phyloP scores from a whole-genome alignment of 805 yeast species.

The Candida insectalens region DNA sequence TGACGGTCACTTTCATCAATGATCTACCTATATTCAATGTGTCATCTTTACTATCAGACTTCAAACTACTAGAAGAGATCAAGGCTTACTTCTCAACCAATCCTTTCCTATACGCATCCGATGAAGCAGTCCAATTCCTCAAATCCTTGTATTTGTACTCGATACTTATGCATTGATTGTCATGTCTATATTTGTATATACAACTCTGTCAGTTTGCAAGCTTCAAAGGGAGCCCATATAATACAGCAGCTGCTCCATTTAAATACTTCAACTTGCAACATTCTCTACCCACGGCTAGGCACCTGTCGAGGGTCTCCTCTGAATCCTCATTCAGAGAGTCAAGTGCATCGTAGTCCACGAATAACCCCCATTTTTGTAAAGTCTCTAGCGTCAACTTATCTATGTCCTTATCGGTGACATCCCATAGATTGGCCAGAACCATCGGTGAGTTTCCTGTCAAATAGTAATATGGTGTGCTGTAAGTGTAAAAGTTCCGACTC shows the following conservation, averaged over 20 bases:
- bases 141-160: too few relatives aligned
- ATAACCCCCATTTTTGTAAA: constrained; percentile 59
- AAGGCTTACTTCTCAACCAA: too few relatives aligned
- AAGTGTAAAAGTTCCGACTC: constrained; percentile 56
- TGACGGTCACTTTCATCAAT: too few relatives aligned
- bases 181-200: too few relatives aligned
- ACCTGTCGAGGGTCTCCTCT: constrained; percentile 33
- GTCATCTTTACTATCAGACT: too few relatives aligned
- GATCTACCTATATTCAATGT: too few relatives aligned
- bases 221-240: constrained; percentile 80
- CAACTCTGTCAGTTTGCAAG: too few relatives aligned
- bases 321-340: constrained; percentile 11
- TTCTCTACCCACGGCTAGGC: constrained; percentile 54
- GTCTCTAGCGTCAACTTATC: constrained; percentile 63
- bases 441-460: constrained; percentile 74
- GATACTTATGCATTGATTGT: too few relatives aligned
- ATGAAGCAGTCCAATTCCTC: too few relatives aligned
- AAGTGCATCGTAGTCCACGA: constrained; percentile 21
- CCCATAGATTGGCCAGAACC: constrained; percentile 87
- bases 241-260: constrained; percentile 89
- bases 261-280: constrained; percentile 61
- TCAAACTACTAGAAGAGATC: too few relatives aligned
- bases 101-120: too few relatives aligned
- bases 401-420: constrained; percentile 92
- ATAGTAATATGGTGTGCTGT: constrained; percentile 72